Percentiles rank a stretch among this genome's conserved stretches.
Evolutionary conservation across 345 rosid genomes (phyloP).

Genomic region (Salix brachista): DNA sequence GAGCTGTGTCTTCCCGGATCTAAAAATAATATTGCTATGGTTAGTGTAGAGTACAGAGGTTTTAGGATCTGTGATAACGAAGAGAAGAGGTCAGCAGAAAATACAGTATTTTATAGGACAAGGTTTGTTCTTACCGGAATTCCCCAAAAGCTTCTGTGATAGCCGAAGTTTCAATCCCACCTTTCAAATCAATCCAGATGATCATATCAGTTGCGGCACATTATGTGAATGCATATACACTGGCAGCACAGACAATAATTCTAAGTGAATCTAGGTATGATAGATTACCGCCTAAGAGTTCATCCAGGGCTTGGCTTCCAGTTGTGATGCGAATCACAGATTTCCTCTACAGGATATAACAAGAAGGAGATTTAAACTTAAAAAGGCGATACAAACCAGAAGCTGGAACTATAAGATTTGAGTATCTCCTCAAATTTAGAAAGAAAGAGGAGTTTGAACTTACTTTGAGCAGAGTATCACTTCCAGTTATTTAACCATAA

Average conservation of each 20-base stretch:
- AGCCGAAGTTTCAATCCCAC: slow-evolving; percentile 73
- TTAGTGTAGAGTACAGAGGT: neutral
- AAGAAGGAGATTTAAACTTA: neutral
- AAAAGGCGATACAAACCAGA: neutral
- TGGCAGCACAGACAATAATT: neutral
- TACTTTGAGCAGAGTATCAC: too few species aligned
- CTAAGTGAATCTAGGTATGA: neutral
- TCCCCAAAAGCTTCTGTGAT: slow-evolving; percentile 97
- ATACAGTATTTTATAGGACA: neutral
- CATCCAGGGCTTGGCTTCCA: slow-evolving; percentile 93
- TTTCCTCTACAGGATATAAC: slow-evolving; percentile 46
- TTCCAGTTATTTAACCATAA: too few species aligned
- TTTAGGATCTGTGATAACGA: too few species aligned
- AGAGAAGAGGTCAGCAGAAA: neutral
- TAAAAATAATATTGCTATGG: slow-evolving; percentile 21
- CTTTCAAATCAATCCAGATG: slow-evolving; percentile 24
- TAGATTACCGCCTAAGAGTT: slow-evolving; percentile 71
- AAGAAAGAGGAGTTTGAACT: too few species aligned
- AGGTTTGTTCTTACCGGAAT: slow-evolving; percentile 51
- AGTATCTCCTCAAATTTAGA: too few species aligned
- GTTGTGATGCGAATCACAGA: slow-evolving; percentile 73
- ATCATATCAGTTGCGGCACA: neutral
- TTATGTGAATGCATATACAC: neutral
- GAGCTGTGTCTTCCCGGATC: slow-evolving; percentile 91
- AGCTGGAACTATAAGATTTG: neutral